These are phyloP conservation scores for Fereydounia khargensis DNA, from an alignment of 1,284 basidiomycete species.

Conservation along the genomic window DNA sequence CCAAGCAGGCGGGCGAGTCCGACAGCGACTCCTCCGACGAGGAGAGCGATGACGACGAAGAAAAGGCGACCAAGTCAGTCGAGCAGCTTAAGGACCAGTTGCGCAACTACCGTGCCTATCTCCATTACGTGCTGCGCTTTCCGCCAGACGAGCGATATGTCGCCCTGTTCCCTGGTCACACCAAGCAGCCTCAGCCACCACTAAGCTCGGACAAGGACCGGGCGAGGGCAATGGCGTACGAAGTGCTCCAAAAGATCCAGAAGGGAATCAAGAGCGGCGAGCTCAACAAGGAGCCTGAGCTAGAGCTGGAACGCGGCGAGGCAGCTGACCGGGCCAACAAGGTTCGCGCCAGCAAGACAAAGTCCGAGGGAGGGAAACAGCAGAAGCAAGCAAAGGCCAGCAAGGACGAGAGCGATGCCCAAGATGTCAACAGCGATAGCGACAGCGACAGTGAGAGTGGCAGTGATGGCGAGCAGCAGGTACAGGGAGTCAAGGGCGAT, in stretches of 20 bases:
- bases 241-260: constrained; percentile 21
- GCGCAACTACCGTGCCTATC: too few species aligned
- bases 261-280: constrained; percentile 18
- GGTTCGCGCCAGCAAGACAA: background rate
- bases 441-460: constrained; percentile 2
- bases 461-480: constrained; percentile 1
- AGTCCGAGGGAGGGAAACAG: constrained; percentile 2
- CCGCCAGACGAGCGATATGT: constrained; percentile 30
- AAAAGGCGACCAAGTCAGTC: constrained; percentile 1
- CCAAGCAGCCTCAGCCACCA: constrained; percentile 7
- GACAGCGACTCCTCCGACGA: constrained; percentile 8
- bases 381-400: constrained; percentile 5
- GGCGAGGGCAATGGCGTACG: constrained; percentile 17
- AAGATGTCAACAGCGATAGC: constrained; percentile 3
- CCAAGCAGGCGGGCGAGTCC: constrained; percentile 1
- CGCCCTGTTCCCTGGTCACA: constrained; percentile 25
- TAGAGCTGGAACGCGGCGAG: constrained; percentile 27
- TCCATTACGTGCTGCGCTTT: too few species aligned
- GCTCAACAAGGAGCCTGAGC: constrained; percentile 32
- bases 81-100: too few species aligned
- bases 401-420: constrained; percentile 8
- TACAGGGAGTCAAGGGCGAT: constrained; percentile 20
- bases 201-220: constrained; percentile 14
- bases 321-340: constrained; percentile 1
- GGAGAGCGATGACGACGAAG: constrained; percentile 1